These are phyloP conservation scores for Aureobasidium subglaciale DNA, from an alignment of 2,329 filamentous ascomycete species.

Conservation along the genomic window DNA sequence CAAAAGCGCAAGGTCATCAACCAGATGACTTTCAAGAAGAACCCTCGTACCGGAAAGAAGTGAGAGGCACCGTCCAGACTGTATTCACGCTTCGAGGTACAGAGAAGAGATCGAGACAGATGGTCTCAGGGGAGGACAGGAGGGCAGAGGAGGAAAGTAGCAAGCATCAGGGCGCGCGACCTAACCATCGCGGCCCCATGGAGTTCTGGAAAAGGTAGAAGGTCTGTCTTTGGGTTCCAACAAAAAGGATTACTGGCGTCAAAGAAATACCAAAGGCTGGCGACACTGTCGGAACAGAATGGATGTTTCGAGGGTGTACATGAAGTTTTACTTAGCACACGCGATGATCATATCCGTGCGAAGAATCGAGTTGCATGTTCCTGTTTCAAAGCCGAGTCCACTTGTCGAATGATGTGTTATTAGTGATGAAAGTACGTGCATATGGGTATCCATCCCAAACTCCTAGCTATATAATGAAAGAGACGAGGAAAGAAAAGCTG, in stretches of 20 bases:
- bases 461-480: conserved; percentile 6
- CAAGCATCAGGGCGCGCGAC: conserved; percentile 4
- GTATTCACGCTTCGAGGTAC: neutral
- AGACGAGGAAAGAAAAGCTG: neutral
- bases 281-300: neutral
- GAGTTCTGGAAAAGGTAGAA: conserved; percentile 8
- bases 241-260: neutral
- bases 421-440: neutral
- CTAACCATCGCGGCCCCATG: neutral
- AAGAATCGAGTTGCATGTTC: conserved; percentile 1
- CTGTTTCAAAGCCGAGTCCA: neutral
- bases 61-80: neutral
- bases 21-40: conserved; percentile 31
- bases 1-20: conserved; percentile 32
- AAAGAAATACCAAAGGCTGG: neutral
- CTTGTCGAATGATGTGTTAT: neutral
- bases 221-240: conserved; percentile 10
- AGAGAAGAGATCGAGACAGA: neutral
- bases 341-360: neutral
- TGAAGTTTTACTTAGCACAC: neutral
- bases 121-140: conserved; percentile 3
- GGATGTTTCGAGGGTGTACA: neutral
- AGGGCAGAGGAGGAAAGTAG: neutral
- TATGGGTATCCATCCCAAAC: conserved; percentile 6
- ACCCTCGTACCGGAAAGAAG: conserved; percentile 22